Conservation (phyloP, 441 rosid genomes). For the Melastoma candidum region DNA sequence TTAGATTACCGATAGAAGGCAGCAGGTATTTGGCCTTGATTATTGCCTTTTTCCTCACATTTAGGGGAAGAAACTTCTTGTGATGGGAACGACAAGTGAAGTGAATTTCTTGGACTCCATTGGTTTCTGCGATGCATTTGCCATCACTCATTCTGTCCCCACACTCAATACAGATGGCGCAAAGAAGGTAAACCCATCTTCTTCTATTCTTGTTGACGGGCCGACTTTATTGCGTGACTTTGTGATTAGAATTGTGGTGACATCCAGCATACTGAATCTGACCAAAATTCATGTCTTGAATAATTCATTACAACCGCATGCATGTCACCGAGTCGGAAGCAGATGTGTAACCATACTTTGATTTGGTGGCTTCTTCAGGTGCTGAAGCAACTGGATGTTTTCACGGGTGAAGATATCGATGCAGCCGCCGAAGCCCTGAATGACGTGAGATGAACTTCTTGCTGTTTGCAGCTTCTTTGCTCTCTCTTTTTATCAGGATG, state of each 20-base stretch:
- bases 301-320: neutral
- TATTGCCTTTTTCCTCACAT: neutral
- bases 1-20: no score
- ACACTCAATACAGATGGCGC: slow-evolving; percentile 64
- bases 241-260: neutral
- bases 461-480: neutral
- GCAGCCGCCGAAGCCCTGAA: slow-evolving; percentile 76
- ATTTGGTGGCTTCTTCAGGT: slow-evolving; percentile 31
- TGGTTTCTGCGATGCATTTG: slow-evolving; percentile 65
- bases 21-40: neutral
- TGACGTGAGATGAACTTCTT: slow-evolving; percentile 43
- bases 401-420: slow-evolving; percentile 53
- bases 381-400: slow-evolving; percentile 57
- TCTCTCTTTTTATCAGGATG: neutral
- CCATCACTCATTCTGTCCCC: slow-evolving; percentile 69
- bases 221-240: neutral
- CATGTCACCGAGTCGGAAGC: neutral
- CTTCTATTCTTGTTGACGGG: neutral
- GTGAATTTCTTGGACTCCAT: slow-evolving; percentile 69
- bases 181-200: slow-evolving; percentile 47
- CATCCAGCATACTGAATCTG: no score
- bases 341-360: neutral
- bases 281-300: neutral
- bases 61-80: slow-evolving; percentile 28
- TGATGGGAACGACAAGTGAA: slow-evolving; percentile 95